These are phyloP conservation scores for Ganoderma resinaceum DNA, from an alignment of 1,284 basidiomycete species.

Conservation along the genomic window DNA sequence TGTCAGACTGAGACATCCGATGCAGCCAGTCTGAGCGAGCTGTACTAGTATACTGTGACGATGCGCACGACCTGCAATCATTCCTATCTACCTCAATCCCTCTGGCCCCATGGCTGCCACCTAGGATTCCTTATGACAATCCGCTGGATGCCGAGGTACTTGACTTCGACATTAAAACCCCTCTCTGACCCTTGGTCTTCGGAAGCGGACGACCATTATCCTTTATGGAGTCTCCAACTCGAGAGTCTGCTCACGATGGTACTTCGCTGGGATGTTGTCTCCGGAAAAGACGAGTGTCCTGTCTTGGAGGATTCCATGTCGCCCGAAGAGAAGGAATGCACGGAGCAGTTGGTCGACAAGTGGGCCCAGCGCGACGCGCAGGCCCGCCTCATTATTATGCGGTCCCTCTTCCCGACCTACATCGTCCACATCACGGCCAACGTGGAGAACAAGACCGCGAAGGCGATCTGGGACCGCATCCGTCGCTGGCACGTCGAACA, in stretches of 20 bases:
- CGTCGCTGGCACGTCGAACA: neutral
- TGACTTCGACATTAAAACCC: constrained; percentile 3
- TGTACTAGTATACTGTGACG: neutral
- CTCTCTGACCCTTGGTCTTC: constrained; percentile 5
- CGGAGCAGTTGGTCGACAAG: neutral
- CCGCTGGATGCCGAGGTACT: neutral
- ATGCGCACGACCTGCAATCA: neutral
- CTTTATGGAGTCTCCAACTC: constrained; percentile 1
- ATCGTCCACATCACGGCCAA: neutral
- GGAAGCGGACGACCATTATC: constrained; percentile 13
- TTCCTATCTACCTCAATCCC: neutral
- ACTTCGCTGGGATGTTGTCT: constrained; percentile 11
- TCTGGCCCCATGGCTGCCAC: neutral
- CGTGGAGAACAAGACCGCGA: constrained; percentile 3
- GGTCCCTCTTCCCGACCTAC: neutral
- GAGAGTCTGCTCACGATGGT: constrained; percentile 1
- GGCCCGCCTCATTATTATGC: constrained; percentile 13
- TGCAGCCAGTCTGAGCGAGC: too few relatives aligned
- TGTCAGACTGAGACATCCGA: neutral
- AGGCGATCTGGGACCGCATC: constrained; percentile 16
- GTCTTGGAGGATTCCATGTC: neutral
- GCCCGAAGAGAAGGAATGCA: constrained; percentile 2
- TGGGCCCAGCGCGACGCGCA: constrained; percentile 14
- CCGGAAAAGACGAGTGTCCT: constrained; percentile 8
- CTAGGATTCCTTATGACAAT: neutral